phyloP scores from a whole-genome alignment of 2,329 filamentous ascomycete genomes.

The Epichloe uncinata region DNA sequence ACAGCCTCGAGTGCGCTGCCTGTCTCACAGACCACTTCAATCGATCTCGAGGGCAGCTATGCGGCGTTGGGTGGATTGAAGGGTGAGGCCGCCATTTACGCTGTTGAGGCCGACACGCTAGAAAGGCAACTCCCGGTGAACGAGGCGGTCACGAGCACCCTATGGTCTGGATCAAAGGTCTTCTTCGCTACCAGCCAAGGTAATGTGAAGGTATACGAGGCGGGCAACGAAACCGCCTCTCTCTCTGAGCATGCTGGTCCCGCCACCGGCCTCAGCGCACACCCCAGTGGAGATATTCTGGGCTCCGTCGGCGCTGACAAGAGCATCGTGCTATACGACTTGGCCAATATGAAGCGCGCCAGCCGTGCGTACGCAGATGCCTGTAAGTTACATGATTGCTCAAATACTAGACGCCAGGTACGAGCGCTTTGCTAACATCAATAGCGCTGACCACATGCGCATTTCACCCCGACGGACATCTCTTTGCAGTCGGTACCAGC shows the following conservation, averaged over 20 bases:
- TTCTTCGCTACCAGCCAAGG: conserved; percentile 65
- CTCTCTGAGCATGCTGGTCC: conserved; percentile 75
- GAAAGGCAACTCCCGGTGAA: conserved; percentile 53
- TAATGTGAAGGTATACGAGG: conserved; percentile 65
- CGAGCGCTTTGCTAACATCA: conserved; percentile 4
- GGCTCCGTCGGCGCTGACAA: conserved; percentile 86
- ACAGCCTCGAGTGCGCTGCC: conserved; percentile 32
- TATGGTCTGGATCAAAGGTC: conserved; percentile 55
- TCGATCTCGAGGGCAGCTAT: conserved; percentile 43
- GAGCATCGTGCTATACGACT: conserved; percentile 81
- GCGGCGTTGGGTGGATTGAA: conserved; percentile 64
- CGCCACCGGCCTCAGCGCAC: conserved; percentile 62
- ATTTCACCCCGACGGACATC: conserved; percentile 95
- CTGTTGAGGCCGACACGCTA: conserved; percentile 52
- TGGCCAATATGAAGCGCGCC: conserved; percentile 52
- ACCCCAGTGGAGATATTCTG: conserved; percentile 71
- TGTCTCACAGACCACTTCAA: conserved; percentile 34
- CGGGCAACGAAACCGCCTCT: conserved; percentile 52
- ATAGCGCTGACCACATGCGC: conserved; percentile 60
- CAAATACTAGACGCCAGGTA: background rate
- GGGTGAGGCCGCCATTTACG: conserved; percentile 64
- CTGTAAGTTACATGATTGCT: conserved; percentile 40
- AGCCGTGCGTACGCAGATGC: conserved; percentile 70
- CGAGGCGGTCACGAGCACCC: conserved; percentile 51
- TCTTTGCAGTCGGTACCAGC: conserved; percentile 72